Evolutionary conservation across 257 asterid genomes (phyloP), one percentile per base, ranked within the genome.

Genomic region (Capsicum rhomboideum): DNA sequence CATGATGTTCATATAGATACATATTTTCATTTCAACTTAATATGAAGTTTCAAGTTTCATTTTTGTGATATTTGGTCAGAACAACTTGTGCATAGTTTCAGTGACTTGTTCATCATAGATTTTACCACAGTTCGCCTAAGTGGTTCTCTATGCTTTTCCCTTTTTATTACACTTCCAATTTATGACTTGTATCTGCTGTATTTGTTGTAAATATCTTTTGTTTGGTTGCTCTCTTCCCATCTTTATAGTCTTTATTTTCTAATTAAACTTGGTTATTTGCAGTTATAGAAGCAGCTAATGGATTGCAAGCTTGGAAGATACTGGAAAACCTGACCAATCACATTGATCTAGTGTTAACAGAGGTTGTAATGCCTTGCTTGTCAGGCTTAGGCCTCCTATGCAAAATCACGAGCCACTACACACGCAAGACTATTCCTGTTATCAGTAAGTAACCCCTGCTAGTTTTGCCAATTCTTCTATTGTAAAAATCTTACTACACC

Each of bases 261-360:
- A 53, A 28, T 50, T 50, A 50, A 50, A 55, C 46, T 26, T 26
- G 18, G 66, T 20, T 80, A 80, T 82, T 68, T 87, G 88, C 97
- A 94, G 98, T 93, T 72, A 83, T 91, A 23, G 92, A 87, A 64
- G 98, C 98, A 78, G 93, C 96, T 67, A 92, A 91, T 87, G 99
- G 98, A 87, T 81, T 90, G 85, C 94, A 94, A 90, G 99, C 98
- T 42, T 94, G 98, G 98, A 93, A 90, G 89, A 85, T 94, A 81
- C 86, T 96, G 80, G 97, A 91, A 91, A 94, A 94, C 89, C 85
- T 91, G 79, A 89, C 86, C 85, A 91, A 88, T 87, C 98, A 91
- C 55, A 85, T 96, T 66, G 98, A 96, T 90, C 87, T 94, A 78
- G 93, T 96, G 83, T 86, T 96, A 83, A 90, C 95, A 61, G 99